Percentiles rank a stretch among this genome's conserved stretches.
phyloP scores from a whole-genome alignment of 176 grass and related monocot genomes.

The Aegilops umbellulata region DNA sequence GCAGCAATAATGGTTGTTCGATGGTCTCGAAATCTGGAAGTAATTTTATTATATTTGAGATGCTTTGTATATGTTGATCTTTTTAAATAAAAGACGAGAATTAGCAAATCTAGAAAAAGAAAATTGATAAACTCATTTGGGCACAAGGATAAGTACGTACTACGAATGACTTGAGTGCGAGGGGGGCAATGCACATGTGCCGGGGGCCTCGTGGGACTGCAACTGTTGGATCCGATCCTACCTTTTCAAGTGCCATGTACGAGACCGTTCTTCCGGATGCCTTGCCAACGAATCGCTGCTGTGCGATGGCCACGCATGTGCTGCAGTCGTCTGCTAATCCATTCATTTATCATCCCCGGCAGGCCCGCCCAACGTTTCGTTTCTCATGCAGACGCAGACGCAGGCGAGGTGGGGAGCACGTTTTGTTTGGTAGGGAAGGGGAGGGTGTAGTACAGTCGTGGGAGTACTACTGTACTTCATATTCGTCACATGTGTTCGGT shows the following conservation, averaged over 20 bases:
- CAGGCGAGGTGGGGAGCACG: constrained; percentile 27
- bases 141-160: background rate
- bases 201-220: constrained; percentile 21
- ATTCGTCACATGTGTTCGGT: constrained; percentile 15
- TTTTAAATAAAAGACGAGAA: too few species aligned
- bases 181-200: constrained; percentile 30
- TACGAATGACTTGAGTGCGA: background rate
- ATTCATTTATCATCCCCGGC: background rate
- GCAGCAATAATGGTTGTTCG: too few species aligned
- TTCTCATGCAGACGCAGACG: background rate
- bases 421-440: constrained; percentile 9
- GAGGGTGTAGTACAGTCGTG: too few species aligned
- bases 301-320: constrained; percentile 15
- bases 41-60: too few species aligned
- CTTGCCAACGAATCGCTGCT: background rate
- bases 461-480: background rate
- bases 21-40: too few species aligned
- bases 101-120: too few species aligned
- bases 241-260: background rate
- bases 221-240: constrained; percentile 25
- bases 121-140: background rate
- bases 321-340: background rate
- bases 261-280: background rate
- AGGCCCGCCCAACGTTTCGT: background rate
- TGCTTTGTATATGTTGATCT: too few species aligned